A percentile compares a stretch with the other conserved stretches of the same genome.
These are phyloP conservation scores for Orobanche coerulescens DNA, from an alignment of 257 asterid genomes.

Conservation along the genomic window DNA sequence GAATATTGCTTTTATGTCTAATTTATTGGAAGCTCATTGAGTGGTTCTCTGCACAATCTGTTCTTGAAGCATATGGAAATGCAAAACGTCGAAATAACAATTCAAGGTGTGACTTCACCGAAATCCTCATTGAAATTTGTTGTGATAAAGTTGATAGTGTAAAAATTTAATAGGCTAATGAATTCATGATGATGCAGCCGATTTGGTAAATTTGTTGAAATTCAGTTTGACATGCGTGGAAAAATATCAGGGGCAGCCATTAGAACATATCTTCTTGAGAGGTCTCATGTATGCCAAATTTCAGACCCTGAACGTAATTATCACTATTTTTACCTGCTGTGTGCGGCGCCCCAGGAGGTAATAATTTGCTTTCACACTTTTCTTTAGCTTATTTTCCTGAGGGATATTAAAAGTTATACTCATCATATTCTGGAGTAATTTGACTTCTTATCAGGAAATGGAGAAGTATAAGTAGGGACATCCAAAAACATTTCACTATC, in stretches of 20 bases:
- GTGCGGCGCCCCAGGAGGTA: constrained; percentile 90
- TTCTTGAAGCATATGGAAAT: constrained; percentile 96
- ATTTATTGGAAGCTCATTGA: constrained; percentile 22
- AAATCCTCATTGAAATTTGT: background rate
- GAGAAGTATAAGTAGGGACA: constrained; percentile 72
- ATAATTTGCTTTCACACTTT: constrained; percentile 16
- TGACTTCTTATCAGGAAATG: constrained; percentile 46
- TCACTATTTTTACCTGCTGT: constrained; percentile 82
- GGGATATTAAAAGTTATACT: background rate
- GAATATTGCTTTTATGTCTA: constrained; percentile 7
- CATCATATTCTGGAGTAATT: constrained; percentile 21
- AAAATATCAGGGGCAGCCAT: constrained; percentile 95
- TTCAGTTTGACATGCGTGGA: constrained; percentile 74
- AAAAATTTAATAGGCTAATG: constrained; percentile 13
- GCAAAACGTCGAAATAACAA: constrained; percentile 97
- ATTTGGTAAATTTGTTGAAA: constrained; percentile 89
- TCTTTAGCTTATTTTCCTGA: constrained; percentile 18
- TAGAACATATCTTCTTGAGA: constrained; percentile 87
- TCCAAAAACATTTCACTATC: constrained; percentile 73
- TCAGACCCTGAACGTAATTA: constrained; percentile 92
- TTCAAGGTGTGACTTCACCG: constrained; percentile 50
- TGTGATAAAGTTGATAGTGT: background rate
- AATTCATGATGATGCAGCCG: constrained; percentile 56
- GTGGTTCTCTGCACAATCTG: constrained; percentile 65
- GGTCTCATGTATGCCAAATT: constrained; percentile 92